Evolutionary conservation across 345 rosid species (phyloP), one percentile per base, ranked within the genome.

Genomic region (Stellera chamaejasme): DNA sequence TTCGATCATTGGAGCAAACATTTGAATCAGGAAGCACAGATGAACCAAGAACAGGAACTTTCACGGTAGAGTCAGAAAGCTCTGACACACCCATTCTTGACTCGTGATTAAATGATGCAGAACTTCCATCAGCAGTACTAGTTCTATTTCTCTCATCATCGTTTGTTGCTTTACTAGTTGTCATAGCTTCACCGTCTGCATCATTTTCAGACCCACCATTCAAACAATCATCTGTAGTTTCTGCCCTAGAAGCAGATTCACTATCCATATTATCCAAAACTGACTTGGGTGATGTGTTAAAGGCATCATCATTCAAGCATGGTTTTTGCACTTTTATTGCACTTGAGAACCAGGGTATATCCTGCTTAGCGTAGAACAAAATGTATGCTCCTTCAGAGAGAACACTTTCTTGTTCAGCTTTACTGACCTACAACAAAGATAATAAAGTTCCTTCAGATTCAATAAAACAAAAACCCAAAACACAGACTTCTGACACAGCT

Each of bases 311-410:
- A 57, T 66, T 68, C 39, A 36, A 10, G 50, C 50, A 50, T 39
- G 66, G 64, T 55, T 64, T 66, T 55, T 67, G 66, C 48, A 58
- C 56, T 77, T 78, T 81, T 44, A 71, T 69, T 54, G 71, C 70
- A 62, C 62, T 76, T 45, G 84, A 77, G 74, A 85, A 77, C 99
- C 92, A 94, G 9, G 87, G 85, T 15, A 75, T 77, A 27, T 61
- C 87, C 65, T 79, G 80, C 73, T 76, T 80, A 11, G 81, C 87
- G 71, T 94, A 94, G 57, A 90, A 85, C 52, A 94, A 75, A 56
- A 90, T 79, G 64, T 94, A 94, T 28, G 99, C 84, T 52, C 79
- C 79, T 56, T 76, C 74, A 66, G 85, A 79, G 36, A 90, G 68
- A 58, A 85, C 96, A 54, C n/a, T 36, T 9, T 79, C 82, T 59